Evolutionary conservation across 2,329 filamentous ascomycete species (phyloP).

Genomic region (Pyricularia pennisetigena): DNA sequence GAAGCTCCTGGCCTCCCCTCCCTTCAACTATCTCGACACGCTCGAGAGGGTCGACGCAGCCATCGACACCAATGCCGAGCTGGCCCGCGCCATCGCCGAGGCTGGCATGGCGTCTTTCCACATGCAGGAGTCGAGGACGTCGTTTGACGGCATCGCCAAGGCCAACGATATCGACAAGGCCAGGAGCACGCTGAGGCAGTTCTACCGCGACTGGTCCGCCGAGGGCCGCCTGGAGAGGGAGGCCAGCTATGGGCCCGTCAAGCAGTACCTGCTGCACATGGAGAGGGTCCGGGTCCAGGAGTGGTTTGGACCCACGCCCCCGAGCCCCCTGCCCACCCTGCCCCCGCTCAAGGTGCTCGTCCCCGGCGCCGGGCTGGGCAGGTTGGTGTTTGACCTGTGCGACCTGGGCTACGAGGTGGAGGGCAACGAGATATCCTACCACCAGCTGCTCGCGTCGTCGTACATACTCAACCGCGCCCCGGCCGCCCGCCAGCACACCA

Average conservation of each 20-base stretch:
- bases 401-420: constrained; percentile 63
- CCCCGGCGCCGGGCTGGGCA: constrained; percentile 80
- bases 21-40: constrained; percentile 73
- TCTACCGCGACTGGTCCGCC: constrained; percentile 88
- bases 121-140: constrained; percentile 16
- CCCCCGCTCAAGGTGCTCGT: constrained; percentile 60
- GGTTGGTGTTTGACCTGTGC: constrained; percentile 82
- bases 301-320: constrained; percentile 8
- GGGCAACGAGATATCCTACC: constrained; percentile 94
- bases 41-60: constrained; percentile 74
- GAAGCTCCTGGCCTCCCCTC: constrained; percentile 68
- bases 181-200: constrained; percentile 81
- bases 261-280: constrained; percentile 44
- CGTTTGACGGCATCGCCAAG: constrained; percentile 37
- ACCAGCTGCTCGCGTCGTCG: constrained; percentile 80
- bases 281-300: constrained; percentile 26
- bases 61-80: constrained; percentile 77
- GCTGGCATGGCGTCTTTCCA: constrained; percentile 59
- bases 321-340: neutral
- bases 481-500: constrained; percentile 50
- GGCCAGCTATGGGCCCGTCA: constrained; percentile 67
- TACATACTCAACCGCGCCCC: constrained; percentile 63
- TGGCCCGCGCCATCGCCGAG: constrained; percentile 70
- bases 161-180: constrained; percentile 79
- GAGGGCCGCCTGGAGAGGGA: constrained; percentile 66